phyloP scores from a whole-genome alignment of 2,329 filamentous ascomycete species.

The Verticillium longisporum region DNA sequence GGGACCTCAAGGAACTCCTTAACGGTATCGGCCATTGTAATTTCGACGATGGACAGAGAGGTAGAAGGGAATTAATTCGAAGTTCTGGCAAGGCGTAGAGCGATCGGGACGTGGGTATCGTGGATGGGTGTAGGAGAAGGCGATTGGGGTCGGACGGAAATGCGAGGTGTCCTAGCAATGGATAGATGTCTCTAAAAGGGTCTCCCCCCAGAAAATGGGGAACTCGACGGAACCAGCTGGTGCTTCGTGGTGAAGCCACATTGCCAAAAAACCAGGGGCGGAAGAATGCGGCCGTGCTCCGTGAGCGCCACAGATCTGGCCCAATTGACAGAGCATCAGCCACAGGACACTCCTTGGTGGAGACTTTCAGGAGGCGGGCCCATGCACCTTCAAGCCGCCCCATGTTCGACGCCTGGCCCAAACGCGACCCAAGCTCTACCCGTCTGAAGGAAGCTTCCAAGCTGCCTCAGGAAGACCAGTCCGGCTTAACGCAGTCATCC shows the following conservation, averaged over 20 bases:
- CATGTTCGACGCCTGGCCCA: background rate
- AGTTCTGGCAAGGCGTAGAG: background rate
- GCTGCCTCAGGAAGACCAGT: background rate
- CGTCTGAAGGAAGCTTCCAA: background rate
- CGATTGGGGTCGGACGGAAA: constrained; percentile 7
- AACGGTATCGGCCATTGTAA: constrained; percentile 58
- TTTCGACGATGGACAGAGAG: background rate
- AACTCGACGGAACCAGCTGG: constrained; percentile 6
- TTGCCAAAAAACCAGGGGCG: constrained; percentile 11
- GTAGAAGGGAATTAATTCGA: background rate
- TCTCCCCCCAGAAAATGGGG: constrained; percentile 6
- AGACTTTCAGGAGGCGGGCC: background rate
- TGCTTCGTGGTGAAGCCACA: constrained; percentile 11
- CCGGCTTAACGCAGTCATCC: background rate
- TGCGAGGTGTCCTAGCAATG: constrained; percentile 11
- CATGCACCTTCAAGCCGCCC: background rate
- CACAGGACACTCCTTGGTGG: background rate
- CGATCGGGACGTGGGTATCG: background rate
- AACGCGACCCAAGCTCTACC: background rate
- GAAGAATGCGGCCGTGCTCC: constrained; percentile 5
- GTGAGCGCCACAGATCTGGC: background rate
- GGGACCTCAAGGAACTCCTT: constrained; percentile 66
- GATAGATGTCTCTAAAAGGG: background rate
- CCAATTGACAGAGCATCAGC: background rate
- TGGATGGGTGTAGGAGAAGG: constrained; percentile 8